Evolutionary conservation across 108 stramenopile genomes (phyloP).

Genomic region (Licmophora abbreviata): DNA sequence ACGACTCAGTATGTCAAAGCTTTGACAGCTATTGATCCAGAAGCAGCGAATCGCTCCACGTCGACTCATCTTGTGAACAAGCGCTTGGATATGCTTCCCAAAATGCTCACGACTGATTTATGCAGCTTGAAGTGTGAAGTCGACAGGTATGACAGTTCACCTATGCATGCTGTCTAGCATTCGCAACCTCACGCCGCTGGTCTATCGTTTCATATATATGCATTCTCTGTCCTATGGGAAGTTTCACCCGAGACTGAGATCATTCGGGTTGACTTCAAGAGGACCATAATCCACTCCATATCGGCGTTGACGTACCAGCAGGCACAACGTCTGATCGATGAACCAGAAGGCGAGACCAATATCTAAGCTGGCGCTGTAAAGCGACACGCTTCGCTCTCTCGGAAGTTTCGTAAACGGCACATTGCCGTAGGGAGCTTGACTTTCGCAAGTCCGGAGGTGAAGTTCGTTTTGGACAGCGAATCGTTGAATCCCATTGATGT

Average conservation of each 20-base stretch:
- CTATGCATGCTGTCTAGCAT: too few species aligned
- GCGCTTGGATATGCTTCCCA: conserved; percentile 97
- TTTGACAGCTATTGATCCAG: conserved; percentile 89
- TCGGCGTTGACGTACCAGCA: conserved; percentile 95
- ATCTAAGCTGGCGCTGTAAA: conserved; percentile 83
- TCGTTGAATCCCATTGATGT: conserved; percentile 97
- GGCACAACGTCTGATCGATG: conserved; percentile 90
- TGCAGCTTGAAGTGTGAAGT: conserved; percentile 92
- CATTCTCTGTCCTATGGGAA: conserved; percentile 91
- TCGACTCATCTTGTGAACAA: conserved; percentile 97
- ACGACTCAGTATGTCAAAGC: conserved; percentile 96
- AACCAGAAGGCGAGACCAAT: conserved; percentile 52
- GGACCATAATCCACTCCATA: conserved; percentile 90
- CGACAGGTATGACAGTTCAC: conserved; percentile 61
- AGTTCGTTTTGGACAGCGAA: conserved; percentile 94
- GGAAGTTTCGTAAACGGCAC: conserved; percentile 78
- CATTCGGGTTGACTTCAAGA: conserved; percentile 85
- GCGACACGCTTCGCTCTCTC: conserved; percentile 71
- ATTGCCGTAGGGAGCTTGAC: conserved; percentile 95
- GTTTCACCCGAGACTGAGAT: conserved; percentile 82
- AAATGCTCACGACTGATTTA: conserved; percentile 88
- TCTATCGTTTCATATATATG: too few species aligned
- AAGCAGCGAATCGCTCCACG: conserved; percentile 93
- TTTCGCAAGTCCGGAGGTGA: conserved; percentile 96
- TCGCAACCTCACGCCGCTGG: conserved; percentile 1